phyloP scores from a whole-genome alignment of 495 filamentous ascomycete genomes.

The Penicillium canariense region DNA sequence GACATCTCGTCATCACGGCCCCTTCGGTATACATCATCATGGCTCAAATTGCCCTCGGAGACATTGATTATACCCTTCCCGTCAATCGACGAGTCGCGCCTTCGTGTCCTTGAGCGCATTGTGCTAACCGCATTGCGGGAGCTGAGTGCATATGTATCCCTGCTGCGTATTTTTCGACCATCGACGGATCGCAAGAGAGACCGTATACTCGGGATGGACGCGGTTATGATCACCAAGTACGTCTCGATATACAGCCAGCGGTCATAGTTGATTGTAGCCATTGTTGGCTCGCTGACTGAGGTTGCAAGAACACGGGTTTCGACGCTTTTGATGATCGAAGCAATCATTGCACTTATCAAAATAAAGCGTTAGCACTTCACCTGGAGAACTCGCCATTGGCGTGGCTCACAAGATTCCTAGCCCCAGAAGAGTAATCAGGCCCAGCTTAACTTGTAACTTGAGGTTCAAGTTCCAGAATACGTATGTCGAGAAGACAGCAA shows the following conservation, averaged over 20 bases:
- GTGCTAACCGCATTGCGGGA: conserved; percentile 10
- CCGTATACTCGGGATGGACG: conserved; percentile 31
- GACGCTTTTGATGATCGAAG: conserved; percentile 31
- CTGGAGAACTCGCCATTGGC: background rate
- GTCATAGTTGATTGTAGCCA: conserved; percentile 25
- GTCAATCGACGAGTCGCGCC: conserved; percentile 11
- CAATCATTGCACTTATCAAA: conserved; percentile 28
- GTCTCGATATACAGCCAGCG: conserved; percentile 34
- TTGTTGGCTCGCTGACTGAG: conserved; percentile 25
- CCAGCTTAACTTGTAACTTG: conserved; percentile 42
- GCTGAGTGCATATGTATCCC: conserved; percentile 18
- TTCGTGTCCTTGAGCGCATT: conserved; percentile 1
- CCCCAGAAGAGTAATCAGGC: conserved; percentile 42
- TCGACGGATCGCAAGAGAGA: conserved; percentile 18
- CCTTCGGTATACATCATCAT: conserved; percentile 7
- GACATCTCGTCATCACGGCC: conserved; percentile 3
- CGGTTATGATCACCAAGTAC: conserved; percentile 33
- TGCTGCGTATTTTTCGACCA: conserved; percentile 5
- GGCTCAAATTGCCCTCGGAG: conserved; percentile 9
- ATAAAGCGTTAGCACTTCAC: background rate
- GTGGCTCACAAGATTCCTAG: conserved; percentile 44
- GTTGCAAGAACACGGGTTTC: conserved; percentile 27
- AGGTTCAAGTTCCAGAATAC: conserved; percentile 48
- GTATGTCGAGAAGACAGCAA: conserved; percentile 47
- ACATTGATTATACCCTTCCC: conserved; percentile 14